Base-by-base conservation (phyloP, 352 stramenopile species). In the Phytopythium sindhum region DNA sequence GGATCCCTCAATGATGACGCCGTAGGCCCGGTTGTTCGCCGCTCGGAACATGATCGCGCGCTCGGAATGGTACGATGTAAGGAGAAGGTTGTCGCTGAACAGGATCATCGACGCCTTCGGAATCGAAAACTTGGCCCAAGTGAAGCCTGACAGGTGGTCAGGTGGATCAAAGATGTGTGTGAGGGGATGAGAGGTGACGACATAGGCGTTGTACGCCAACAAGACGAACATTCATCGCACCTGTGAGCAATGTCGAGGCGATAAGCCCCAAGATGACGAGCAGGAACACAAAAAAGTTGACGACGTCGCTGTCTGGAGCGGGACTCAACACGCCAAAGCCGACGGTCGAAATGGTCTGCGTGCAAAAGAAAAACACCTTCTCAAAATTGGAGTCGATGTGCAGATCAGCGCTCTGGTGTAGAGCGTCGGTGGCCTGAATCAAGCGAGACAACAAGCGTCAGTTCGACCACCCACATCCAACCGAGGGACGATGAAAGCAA, bases 51-150 rank as follows among this genome's bases (percentile, higher is more conserved):
- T 80, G 50, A 88, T 65, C 3, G 77, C 77, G 10, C 79, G 79
- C 21, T 76, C 70, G 14, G 67, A 73, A 60, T 88, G 79, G 29
- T 80, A 86, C 8, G 70, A 64, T 11, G 77, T 85, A 26, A 86
- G 47, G 5, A 88, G 58, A 9, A 88, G 23, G 19, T 79, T 69
- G 50, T 86, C 68, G 24, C 79, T 88, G 63, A 77, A 86, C 4
- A 76, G n/a, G 19, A 88, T 62, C 0, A 71, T 80, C 8, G 74
- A 85, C 0, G 75, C 66, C 37, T 83, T 77, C 0, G 79, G 79
- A 23, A 85, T 86, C 14, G 79, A 86, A 28, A 88, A 88, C 29
- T 86, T 88, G n/a, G 79, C 66, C 79, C 79, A 88, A 10, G 79
- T 74, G 17, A 88, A 65, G 23, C 79, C 79, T 88, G 8, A 23